These are phyloP conservation scores for Exophiala aquamarina DNA, from an alignment of 2,329 filamentous ascomycete genomes.

Conservation along the genomic window DNA sequence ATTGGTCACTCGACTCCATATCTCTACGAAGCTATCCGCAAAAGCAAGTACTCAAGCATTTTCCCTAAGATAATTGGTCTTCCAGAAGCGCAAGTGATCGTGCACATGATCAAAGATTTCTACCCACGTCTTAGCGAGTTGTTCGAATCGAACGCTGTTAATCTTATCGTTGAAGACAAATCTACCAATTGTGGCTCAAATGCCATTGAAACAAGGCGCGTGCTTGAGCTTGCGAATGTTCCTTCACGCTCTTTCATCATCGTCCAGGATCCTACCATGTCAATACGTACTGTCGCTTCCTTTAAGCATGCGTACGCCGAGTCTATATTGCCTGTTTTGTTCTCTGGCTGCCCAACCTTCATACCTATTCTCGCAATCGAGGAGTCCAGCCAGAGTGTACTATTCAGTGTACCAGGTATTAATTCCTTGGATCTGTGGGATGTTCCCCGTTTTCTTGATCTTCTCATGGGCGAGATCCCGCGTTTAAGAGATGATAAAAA, in stretches of 20 bases:
- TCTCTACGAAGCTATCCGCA: slow-evolving; percentile 42
- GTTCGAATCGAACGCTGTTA: slow-evolving; percentile 30
- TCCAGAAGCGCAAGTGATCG: slow-evolving; percentile 42
- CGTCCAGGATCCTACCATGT: slow-evolving; percentile 50
- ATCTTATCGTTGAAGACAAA: slow-evolving; percentile 43
- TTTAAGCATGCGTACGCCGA: slow-evolving; percentile 41
- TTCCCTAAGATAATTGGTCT: slow-evolving; percentile 32
- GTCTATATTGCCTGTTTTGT: slow-evolving; percentile 17
- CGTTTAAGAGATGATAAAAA: slow-evolving; percentile 42
- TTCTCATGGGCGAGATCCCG: slow-evolving; percentile 46
- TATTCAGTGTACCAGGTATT: slow-evolving; percentile 15
- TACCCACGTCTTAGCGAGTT: slow-evolving; percentile 24
- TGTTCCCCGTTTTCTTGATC: slow-evolving; percentile 39
- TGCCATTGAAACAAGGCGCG: slow-evolving; percentile 36
- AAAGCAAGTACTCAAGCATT: slow-evolving; percentile 33
- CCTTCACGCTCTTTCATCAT: slow-evolving; percentile 34
- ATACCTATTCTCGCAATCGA: slow-evolving; percentile 26
- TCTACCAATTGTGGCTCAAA: slow-evolving; percentile 50
- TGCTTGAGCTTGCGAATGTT: slow-evolving; percentile 36
- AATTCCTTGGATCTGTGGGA: slow-evolving; percentile 37
- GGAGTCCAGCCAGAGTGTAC: neutral
- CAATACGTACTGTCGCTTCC: slow-evolving; percentile 40
- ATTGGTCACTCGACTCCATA: slow-evolving; percentile 47
- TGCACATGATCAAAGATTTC: slow-evolving; percentile 34
- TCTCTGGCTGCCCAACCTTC: slow-evolving; percentile 36